Evolutionary conservation across 805 yeast genomes (phyloP), one percentile per base, ranked within the genome.

Genomic region (Lipomyces yamadae): DNA sequence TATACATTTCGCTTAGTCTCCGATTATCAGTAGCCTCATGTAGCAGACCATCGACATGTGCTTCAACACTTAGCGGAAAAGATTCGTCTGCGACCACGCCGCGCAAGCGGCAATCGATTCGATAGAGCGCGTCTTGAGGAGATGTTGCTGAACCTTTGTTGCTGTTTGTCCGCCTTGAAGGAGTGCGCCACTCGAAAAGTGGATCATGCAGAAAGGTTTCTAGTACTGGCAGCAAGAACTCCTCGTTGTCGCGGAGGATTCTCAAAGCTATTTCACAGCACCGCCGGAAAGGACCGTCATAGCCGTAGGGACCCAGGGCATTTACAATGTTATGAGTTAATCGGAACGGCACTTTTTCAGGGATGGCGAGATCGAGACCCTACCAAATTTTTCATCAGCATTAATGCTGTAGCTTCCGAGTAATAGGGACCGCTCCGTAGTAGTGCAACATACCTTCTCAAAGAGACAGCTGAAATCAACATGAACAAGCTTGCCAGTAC

Each of bases 381-480:
- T 93, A 93, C 64, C 92, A 52, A 15, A 10, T 5, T 52, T 11
- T 15, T 13, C 39, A 37, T 37, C 98, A 74, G 94, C 94, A 55
- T 94, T 80, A 79, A 97, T 92, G 75, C 94, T 98, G 4, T 11
- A 76, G 94, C 94, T 78, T 95, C 98, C 63, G 94, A 97, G 76
- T 95, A 98, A 68, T 94, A 78, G 0, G 91, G 15, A 39, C 85
- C 37, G 2, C 8, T 13, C 18, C 75, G 15, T 8, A 24, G 6
- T 5, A n/a, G 33, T 15, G 10, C 30, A 53, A 56, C 48, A 15
- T 24, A 58, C 88, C 75, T 94, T 95, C 65, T 94, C 98, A 74
- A 96, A 95, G 54, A 95, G 80, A 79, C 98, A 94, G 75, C 96
- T 98, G 77, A 95, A 95, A 78, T 96, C 99, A 63, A 95, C 98